A percentile compares a stretch with the other conserved stretches of the same genome.
These are phyloP conservation scores for Quercus alba DNA, from an alignment of 306 rosid genomes.

Conservation along the genomic window DNA sequence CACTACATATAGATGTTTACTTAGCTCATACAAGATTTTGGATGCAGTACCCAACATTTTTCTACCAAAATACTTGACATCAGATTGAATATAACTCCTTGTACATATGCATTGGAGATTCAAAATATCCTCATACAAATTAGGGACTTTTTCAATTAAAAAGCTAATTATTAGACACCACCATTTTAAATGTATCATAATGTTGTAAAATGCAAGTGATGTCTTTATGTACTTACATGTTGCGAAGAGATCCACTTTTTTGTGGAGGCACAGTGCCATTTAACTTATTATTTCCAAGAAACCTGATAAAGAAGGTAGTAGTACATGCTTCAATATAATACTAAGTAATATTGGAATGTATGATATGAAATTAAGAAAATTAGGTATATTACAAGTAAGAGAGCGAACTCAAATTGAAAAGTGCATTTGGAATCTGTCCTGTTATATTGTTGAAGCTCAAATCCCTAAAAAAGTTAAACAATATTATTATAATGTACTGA, in stretches of 20 bases:
- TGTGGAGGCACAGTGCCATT: too few species aligned
- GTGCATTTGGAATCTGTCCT: slow-evolving; percentile 48
- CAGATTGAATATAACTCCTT: too few species aligned
- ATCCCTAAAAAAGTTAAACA: slow-evolving; percentile 51
- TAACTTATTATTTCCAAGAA: too few species aligned
- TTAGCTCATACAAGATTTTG: background rate
- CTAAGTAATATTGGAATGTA: slow-evolving; percentile 3
- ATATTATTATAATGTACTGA: slow-evolving; percentile 2
- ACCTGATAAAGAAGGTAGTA: background rate
- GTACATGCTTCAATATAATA: background rate
- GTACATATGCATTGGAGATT: too few species aligned
- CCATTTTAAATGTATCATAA: background rate
- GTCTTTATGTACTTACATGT: too few species aligned
- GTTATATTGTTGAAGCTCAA: slow-evolving; percentile 82
- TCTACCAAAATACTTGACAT: background rate
- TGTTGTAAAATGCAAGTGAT: background rate
- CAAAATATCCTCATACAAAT: too few species aligned
- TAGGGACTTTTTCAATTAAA: too few species aligned
- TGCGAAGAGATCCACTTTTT: too few species aligned
- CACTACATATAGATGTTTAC: background rate
- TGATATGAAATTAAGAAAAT: background rate
- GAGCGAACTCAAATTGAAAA: slow-evolving; percentile 67
- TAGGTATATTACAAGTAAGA: slow-evolving; percentile 49
- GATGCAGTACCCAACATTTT: background rate
- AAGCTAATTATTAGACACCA: background rate